Conservation (phyloP, 352 stramenopile genomes). For the Thalassiosira sp. region DNA sequence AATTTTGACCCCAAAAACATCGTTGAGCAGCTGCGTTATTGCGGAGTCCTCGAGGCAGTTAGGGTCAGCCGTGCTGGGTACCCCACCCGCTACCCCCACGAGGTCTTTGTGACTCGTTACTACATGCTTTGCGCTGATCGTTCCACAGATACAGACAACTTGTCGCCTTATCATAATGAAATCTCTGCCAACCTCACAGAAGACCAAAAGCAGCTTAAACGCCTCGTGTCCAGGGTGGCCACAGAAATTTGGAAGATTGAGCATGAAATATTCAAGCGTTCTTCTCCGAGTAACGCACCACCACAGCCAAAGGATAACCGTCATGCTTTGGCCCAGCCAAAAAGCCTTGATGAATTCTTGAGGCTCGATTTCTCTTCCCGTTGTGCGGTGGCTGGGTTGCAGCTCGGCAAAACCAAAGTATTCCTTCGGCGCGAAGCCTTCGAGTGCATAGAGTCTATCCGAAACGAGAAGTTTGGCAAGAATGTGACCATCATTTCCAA, state of each 20-base stretch:
- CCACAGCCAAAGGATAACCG: conserved; percentile 20
- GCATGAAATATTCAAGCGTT: conserved; percentile 53
- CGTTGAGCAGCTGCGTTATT: conserved; percentile 96
- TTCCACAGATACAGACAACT: conserved; percentile 45
- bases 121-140: conserved; percentile 49
- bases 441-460: conserved; percentile 81
- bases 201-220: conserved; percentile 65
- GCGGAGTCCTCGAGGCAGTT: conserved; percentile 94
- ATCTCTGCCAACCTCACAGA: conserved; percentile 47
- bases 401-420: conserved; percentile 84
- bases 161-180: conserved; percentile 51
- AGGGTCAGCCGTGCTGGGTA: conserved; percentile 94
- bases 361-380: conserved; percentile 75
- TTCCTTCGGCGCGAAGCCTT: conserved; percentile 84
- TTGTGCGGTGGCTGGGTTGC: conserved; percentile 85
- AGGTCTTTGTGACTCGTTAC: conserved; percentile 64
- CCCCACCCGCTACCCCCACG: conserved; percentile 91
- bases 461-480: conserved; percentile 76
- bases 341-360: conserved; percentile 74
- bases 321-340: conserved; percentile 58
- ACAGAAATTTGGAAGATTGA: conserved; percentile 79
- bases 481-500: conserved; percentile 76
- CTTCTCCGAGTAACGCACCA: neutral
- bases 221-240: conserved; percentile 78
- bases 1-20: conserved; percentile 92